Evolutionary conservation across 495 filamentous ascomycete species (phyloP).

Genomic region (Massariosphaeria phaeospora): DNA sequence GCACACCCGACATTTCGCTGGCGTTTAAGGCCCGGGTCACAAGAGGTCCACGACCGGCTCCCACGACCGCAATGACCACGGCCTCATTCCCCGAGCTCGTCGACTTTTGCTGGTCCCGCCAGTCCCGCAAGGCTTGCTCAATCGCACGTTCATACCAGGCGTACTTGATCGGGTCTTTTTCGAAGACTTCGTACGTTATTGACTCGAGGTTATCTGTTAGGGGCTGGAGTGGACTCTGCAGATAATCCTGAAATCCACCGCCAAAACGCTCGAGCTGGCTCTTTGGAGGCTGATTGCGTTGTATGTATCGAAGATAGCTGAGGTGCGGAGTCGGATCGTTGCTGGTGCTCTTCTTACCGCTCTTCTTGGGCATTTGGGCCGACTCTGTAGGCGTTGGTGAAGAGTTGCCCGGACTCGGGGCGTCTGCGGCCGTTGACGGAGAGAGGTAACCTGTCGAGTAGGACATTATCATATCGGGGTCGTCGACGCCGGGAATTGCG

Average conservation of each 20-base stretch:
- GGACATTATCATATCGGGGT: constrained; percentile 38
- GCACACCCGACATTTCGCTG: constrained; percentile 65
- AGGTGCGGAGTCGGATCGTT: constrained; percentile 64
- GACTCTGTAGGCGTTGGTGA: constrained; percentile 45
- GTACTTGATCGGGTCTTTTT: constrained; percentile 97
- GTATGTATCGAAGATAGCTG: constrained; percentile 76
- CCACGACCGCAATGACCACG: constrained; percentile 87
- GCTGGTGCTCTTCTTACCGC: constrained; percentile 42
- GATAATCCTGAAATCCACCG: constrained; percentile 82
- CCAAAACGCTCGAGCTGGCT: constrained; percentile 64
- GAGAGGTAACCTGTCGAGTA: constrained; percentile 40
- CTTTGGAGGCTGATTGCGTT: constrained; percentile 69
- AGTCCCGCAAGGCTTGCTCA: constrained; percentile 73
- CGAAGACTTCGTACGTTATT: constrained; percentile 97
- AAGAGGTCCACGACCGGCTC: constrained; percentile 85
- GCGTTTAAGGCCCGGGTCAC: constrained; percentile 80
- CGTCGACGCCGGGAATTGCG: constrained; percentile 53
- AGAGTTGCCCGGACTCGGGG: constrained; percentile 27
- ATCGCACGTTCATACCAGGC: constrained; percentile 90
- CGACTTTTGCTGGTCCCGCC: constrained; percentile 63
- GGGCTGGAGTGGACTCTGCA: constrained; percentile 90
- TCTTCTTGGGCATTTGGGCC: constrained; percentile 51
- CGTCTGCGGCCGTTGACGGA: constrained; percentile 44
- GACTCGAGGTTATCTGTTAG: constrained; percentile 94
- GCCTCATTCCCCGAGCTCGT: constrained; percentile 59